Percentiles rank a stretch among this genome's conserved stretches.
Evolutionary conservation across 148 eudicot species (phyloP).

Genomic region (Rhododendron ovatum): DNA sequence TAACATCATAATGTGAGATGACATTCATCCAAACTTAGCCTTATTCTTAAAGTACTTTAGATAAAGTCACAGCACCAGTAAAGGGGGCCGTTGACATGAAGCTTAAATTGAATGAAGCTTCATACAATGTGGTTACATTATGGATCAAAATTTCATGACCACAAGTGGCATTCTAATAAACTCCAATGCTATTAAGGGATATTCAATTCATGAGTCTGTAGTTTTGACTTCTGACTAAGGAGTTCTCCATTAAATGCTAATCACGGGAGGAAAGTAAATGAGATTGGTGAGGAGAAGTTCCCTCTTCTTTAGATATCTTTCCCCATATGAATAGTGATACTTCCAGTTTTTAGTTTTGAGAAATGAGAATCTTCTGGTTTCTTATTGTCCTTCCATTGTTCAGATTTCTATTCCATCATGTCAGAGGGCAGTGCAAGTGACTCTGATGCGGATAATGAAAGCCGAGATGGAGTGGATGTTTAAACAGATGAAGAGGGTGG

Average conservation of each 20-base stretch:
- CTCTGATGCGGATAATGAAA: conserved; percentile 80
- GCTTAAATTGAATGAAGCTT: not conserved
- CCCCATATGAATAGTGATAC: not conserved
- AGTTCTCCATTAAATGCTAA: not conserved
- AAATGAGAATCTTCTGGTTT: conserved; percentile 6
- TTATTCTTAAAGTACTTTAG: not conserved
- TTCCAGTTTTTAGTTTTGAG: not conserved
- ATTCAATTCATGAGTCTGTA: not conserved
- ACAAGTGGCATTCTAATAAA: not conserved
- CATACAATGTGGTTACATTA: not conserved
- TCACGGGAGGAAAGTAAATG: not conserved
- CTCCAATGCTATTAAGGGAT: not conserved
- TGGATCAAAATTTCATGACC: not conserved
- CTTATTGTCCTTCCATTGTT: conserved; percentile 8
- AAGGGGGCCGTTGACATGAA: not conserved
- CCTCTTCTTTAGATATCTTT: not conserved
- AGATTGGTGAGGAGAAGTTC: not conserved
- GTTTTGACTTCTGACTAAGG: not conserved
- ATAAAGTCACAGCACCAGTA: not conserved
- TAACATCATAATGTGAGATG: not conserved
- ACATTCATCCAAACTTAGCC: not conserved
- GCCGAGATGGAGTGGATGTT: conserved; percentile 66
- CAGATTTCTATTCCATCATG: conserved; percentile 94
- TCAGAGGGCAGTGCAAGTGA: conserved; percentile 92
- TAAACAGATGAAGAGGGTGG: conserved; percentile 89